These are phyloP conservation scores for Gnomoniopsis smithogilvyi DNA, from an alignment of 2,329 filamentous ascomycete genomes.

Conservation along the genomic window DNA sequence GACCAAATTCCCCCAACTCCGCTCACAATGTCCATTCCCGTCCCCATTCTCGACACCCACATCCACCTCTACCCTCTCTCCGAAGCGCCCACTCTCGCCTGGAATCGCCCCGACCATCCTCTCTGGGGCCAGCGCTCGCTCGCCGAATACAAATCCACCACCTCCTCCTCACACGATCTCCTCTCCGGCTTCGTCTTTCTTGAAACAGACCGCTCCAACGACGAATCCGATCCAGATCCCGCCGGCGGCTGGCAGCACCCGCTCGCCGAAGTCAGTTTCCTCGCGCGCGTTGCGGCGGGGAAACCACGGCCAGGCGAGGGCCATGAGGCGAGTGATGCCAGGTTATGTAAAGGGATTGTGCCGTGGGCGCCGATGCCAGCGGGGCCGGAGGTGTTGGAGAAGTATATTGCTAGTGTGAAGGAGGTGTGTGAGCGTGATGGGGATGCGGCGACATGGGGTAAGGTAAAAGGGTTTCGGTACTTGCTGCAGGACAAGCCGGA, in stretches of 20 bases:
- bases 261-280: conserved; percentile 68
- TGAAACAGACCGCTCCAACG: conserved; percentile 73
- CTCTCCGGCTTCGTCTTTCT: conserved; percentile 76
- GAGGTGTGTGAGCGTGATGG: conserved; percentile 41
- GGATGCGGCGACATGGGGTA: conserved; percentile 58
- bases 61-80: conserved; percentile 79
- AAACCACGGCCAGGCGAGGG: conserved; percentile 54
- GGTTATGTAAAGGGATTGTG: conserved; percentile 66
- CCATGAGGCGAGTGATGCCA: conserved; percentile 47
- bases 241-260: conserved; percentile 62
- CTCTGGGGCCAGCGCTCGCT: conserved; percentile 64
- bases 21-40: conserved; percentile 20
- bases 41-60: conserved; percentile 81
- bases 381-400: conserved; percentile 54
- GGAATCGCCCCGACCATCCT: conserved; percentile 59
- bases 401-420: conserved; percentile 63
- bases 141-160: conserved; percentile 55
- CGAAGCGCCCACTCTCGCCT: conserved; percentile 65
- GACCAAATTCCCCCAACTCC: not conserved
- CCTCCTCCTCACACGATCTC: conserved; percentile 35
- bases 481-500: conserved; percentile 73
- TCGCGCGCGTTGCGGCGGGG: conserved; percentile 64
- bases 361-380: conserved; percentile 83
- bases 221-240: conserved; percentile 34
- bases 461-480: conserved; percentile 78